Conservation (phyloP, 768 basidiomycete genomes). For the Daedaleopsis nitida region DNA sequence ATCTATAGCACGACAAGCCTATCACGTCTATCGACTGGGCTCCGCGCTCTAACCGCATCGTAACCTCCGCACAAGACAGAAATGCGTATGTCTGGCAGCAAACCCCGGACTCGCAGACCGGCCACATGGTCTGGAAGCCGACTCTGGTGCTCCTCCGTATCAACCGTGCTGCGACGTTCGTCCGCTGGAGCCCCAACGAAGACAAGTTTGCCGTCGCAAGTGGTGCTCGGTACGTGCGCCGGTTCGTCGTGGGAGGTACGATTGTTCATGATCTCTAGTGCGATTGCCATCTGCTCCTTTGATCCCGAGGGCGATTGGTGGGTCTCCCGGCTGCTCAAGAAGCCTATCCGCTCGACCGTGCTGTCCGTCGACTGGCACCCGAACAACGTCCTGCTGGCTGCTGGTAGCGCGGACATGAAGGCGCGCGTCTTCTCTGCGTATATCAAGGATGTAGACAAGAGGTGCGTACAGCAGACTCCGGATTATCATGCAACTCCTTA, state of each 20-base stretch:
- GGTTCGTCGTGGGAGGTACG: not conserved
- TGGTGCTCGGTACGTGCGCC: constrained; percentile 74
- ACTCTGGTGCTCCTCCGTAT: constrained; percentile 94
- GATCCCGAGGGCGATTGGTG: constrained; percentile 99
- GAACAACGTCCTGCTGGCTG: constrained; percentile 95
- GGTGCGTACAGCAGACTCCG: constrained; percentile 45
- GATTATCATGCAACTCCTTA: constrained; percentile 4
- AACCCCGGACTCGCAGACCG: constrained; percentile 70
- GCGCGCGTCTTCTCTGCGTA: constrained; percentile 97
- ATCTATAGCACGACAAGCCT: constrained; percentile 88
- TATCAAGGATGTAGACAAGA: constrained; percentile 96
- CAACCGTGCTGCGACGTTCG: constrained; percentile 94
- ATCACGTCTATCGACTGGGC: constrained; percentile 99
- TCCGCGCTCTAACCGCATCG: constrained; percentile 93
- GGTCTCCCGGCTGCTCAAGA: constrained; percentile 96
- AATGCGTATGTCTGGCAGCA: constrained; percentile 99
- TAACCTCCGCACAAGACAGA: constrained; percentile 97
- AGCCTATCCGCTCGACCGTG: constrained; percentile 95
- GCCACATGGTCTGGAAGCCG: constrained; percentile 84
- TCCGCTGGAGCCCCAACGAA: constrained; percentile 95
- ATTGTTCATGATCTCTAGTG: constrained; percentile 45
- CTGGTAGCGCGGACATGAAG: constrained; percentile 97
- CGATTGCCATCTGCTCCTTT: constrained; percentile 95
- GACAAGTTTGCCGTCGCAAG: constrained; percentile 99
- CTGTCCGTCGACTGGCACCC: constrained; percentile 97